Evolutionary conservation across 164 flowering plant species (phyloP).

Genomic region (Protea cynaroides): DNA sequence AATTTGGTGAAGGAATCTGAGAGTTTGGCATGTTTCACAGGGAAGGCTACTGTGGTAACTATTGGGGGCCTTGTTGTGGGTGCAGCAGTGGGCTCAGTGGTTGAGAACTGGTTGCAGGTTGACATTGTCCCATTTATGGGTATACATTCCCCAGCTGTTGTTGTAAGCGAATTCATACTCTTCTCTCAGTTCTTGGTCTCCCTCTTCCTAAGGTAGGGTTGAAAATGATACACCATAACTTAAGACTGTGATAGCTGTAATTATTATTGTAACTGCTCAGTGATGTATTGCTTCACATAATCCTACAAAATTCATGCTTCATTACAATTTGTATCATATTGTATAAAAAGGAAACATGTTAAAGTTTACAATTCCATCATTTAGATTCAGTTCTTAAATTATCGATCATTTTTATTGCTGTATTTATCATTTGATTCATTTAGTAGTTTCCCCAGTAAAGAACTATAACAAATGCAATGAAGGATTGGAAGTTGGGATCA

Average conservation of each 20-base stretch:
- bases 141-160: slow-evolving; percentile 70
- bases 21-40: slow-evolving; percentile 34
- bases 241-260: slow-evolving; percentile 10
- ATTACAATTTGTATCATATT: slow-evolving; percentile 16
- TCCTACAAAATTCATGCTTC: slow-evolving; percentile 20
- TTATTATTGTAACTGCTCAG: slow-evolving; percentile 12
- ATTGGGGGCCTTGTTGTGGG: slow-evolving; percentile 88
- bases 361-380: too few relatives aligned
- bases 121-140: slow-evolving; percentile 91
- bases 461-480: too few relatives aligned
- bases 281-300: slow-evolving; percentile 30
- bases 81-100: slow-evolving; percentile 84
- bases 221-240: background rate
- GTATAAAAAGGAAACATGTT: too few relatives aligned
- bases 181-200: slow-evolving; percentile 82
- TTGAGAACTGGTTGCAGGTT: slow-evolving; percentile 92
- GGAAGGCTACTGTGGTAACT: slow-evolving; percentile 76
- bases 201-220: slow-evolving; percentile 59
- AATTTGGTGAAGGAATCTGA: background rate
- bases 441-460: too few relatives aligned
- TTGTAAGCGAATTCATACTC: slow-evolving; percentile 78
- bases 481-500: too few relatives aligned
- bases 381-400: too few relatives aligned
- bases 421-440: too few relatives aligned
- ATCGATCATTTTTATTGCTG: too few relatives aligned